Percentiles rank a stretch among this genome's conserved stretches.
Evolutionary conservation across 495 filamentous ascomycete species (phyloP).

Genomic region (Glonium stellatum): DNA sequence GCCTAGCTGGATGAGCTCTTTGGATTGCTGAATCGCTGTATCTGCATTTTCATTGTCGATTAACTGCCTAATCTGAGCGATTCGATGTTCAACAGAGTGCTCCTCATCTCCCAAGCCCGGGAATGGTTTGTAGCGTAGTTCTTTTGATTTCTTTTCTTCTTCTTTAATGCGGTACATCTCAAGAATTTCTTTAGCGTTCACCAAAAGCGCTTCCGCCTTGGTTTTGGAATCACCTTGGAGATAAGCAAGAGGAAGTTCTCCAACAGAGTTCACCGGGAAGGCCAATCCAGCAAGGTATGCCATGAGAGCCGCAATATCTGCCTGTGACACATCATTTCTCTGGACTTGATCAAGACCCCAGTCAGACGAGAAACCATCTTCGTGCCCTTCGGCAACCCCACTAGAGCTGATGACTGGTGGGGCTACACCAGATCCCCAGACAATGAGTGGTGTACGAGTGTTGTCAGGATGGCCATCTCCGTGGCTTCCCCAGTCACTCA

Average conservation of each 20-base stretch:
- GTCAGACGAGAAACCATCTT: slow-evolving; percentile 84
- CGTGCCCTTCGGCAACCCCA: slow-evolving; percentile 64
- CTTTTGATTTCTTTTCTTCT: slow-evolving; percentile 64
- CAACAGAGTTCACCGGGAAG: slow-evolving; percentile 95
- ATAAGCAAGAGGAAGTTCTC: slow-evolving; percentile 81
- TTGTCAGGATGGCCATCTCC: slow-evolving; percentile 98
- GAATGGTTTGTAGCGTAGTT: slow-evolving; percentile 73
- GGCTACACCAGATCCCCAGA: slow-evolving; percentile 89
- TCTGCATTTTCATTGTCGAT: slow-evolving; percentile 63
- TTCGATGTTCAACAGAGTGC: slow-evolving; percentile 59
- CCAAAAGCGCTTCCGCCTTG: slow-evolving; percentile 78
- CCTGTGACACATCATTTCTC: slow-evolving; percentile 87
- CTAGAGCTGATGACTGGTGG: slow-evolving; percentile 53
- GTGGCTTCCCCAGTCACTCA: slow-evolving; percentile 98
- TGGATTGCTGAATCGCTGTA: slow-evolving; percentile 67
- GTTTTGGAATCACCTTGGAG: slow-evolving; percentile 60
- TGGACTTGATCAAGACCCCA: slow-evolving; percentile 77
- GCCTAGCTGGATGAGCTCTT: slow-evolving; percentile 65
- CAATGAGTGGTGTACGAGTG: slow-evolving; percentile 87
- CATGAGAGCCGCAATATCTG: slow-evolving; percentile 95
- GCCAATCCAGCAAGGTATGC: slow-evolving; percentile 85
- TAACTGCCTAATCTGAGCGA: slow-evolving; percentile 56
- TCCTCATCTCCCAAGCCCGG: slow-evolving; percentile 51
- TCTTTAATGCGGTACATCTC: slow-evolving; percentile 99
- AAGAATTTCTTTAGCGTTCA: slow-evolving; percentile 81